Evolutionary conservation across 768 basidiomycete genomes (phyloP), one percentile per base, ranked within the genome.

Genomic region (Russula dissimulans): DNA sequence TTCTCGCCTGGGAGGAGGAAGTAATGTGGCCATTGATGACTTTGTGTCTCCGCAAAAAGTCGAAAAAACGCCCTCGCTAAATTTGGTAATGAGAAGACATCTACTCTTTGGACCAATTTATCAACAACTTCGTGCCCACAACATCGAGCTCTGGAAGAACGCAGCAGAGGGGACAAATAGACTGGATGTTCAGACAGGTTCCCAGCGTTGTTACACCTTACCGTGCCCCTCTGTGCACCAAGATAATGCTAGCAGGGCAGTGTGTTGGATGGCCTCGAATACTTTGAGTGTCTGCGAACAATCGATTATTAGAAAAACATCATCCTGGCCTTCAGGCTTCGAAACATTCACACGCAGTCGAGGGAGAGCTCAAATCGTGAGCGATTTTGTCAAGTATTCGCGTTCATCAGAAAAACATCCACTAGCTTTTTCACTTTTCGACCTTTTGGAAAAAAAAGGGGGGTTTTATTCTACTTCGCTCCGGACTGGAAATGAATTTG

Each of bases 271-370:
- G 55, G 74, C 1, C 84, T 84, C 64, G 76, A 82, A 47, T 72
- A n/a, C n/a, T n/a, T n/a, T n/a, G n/a, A n/a, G 1, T 67, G 82
- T 15, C 80, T 97, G 1, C 82, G 94, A 9, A 90, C 97, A 39
- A 86, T 97, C 71, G 22, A 26, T 26, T 2, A 26, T 26, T 26
- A 26, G 22, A 26, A 26, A 26, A 26, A 26, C 22, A 26, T 26
- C 22, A 26, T 26, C 22, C 22, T 26, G 22, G 22, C 22, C 22
- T 26, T 26, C 22, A 26, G 22, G 22, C 22, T 91, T 90, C 65
- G 93, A 97, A 68, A 97, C 97, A 62, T 97, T 94, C 75, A 87
- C 95, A 97, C 69, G 76, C 95, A 57, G 82, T 95, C 42, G 71
- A 74, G 18, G 92, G 91, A 4, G 79, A 86, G 67, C 78, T 93